Conservation (phyloP, 106 monocot species). For the Acorus calamus region DNA sequence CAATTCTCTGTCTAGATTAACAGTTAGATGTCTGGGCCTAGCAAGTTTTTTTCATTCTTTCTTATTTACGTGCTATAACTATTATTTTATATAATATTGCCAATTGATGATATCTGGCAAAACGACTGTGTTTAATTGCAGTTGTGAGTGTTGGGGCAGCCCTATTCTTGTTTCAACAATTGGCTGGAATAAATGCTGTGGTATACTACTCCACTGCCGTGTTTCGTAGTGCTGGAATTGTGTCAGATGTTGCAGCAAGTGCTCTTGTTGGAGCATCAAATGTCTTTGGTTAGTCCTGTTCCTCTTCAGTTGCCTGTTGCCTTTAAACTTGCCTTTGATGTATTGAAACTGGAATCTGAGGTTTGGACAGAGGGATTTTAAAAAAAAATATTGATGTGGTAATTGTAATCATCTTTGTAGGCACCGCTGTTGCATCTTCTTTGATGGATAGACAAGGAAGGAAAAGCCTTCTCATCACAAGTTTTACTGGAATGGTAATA, state of each 20-base stretch:
- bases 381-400: constrained; percentile 2
- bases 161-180: constrained; percentile 86
- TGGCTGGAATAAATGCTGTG: constrained; percentile 97
- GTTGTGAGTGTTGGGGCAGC: constrained; percentile 95
- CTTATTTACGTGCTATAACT: too few species aligned
- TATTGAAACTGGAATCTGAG: not conserved
- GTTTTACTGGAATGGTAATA: constrained; percentile 89
- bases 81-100: too few species aligned
- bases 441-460: constrained; percentile 95
- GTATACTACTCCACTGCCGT: constrained; percentile 97
- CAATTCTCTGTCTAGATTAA: too few species aligned
- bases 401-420: constrained; percentile 23
- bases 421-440: constrained; percentile 77
- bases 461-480: constrained; percentile 88
- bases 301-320: not conserved
- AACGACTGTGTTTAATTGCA: constrained; percentile 16
- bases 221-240: constrained; percentile 83
- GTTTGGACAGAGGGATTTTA: too few species aligned
- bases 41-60: too few species aligned
- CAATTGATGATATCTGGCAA: not conserved
- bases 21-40: too few species aligned
- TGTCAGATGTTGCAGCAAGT: constrained; percentile 94
- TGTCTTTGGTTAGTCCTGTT: constrained; percentile 59
- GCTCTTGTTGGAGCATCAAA: constrained; percentile 96
- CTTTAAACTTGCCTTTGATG: not conserved